Evolutionary conservation across 345 rosid genomes (phyloP), one percentile per base, ranked within the genome.

Genomic region (Rhodamnia argentea): DNA sequence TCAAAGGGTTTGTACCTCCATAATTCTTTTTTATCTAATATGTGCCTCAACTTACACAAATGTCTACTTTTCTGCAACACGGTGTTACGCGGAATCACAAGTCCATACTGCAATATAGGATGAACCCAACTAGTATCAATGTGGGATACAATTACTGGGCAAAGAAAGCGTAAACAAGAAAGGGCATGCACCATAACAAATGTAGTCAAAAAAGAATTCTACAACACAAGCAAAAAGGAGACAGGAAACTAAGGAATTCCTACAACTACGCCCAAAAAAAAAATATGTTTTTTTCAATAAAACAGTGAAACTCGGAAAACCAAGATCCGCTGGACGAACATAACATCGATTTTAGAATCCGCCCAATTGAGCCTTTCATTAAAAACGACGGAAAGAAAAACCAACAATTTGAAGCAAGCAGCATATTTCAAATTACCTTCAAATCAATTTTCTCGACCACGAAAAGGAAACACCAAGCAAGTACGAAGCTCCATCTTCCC

Each of bases 1-100:
- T n/a, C n/a, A n/a, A n/a, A n/a, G n/a, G n/a, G 96, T 91, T 88
- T 97, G 96, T 89, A 97, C 90, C 92, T 97, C 99, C 90, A 94
- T 92, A 32, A 32, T 70, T 70, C n/a, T 6, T 42, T 37, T 70
- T 32, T 32, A 32, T 37, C 78, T 70, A 70, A 32, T 32, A 40
- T 70, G 10, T 18, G 87, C 81, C 24, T 81, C 53, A 81, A 52
- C 55, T 52, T 62, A 83, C 57, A 83, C 58, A 81, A 87, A 70
- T n/a, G 44, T 42, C 32, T 50, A 86, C 86, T 32, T 29, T 14
- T 40, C 64, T 8, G 52, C 84, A 59, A 54, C 4, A 56, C 4
- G 40, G 26, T 13, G 42, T 52, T 70, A 14, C 23, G 83, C 15
- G 83, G 22, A 70, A 70, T 70, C 78, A 70, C 75, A 62, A 62